Conservation (phyloP, 2,329 filamentous ascomycete species). For the Grosmannia serpens region DNA sequence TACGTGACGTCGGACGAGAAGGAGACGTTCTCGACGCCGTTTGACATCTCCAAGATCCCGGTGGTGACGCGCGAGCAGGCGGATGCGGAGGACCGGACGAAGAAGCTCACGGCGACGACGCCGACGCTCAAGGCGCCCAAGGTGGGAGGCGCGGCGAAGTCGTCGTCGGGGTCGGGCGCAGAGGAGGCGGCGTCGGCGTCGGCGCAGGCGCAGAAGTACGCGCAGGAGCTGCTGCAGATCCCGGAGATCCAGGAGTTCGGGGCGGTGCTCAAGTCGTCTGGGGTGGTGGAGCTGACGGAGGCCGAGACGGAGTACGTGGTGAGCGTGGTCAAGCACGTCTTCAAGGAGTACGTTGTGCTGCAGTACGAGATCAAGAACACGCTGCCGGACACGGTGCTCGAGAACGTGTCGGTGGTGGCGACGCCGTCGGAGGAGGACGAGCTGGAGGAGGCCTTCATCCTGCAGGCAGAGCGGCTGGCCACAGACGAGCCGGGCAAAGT, state of each 20-base stretch:
- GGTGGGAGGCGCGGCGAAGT: slow-evolving; percentile 57
- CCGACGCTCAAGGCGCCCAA: slow-evolving; percentile 91
- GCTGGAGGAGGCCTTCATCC: slow-evolving; percentile 84
- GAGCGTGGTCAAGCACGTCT: slow-evolving; percentile 86
- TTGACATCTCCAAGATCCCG: slow-evolving; percentile 84
- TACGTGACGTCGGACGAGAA: slow-evolving; percentile 92
- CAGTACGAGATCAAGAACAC: slow-evolving; percentile 99
- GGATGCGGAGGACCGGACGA: slow-evolving; percentile 87
- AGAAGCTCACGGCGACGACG: slow-evolving; percentile 89
- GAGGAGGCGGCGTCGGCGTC: slow-evolving; percentile 67
- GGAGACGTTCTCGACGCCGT: slow-evolving; percentile 70
- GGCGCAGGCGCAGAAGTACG: slow-evolving; percentile 77
- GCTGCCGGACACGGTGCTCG: slow-evolving; percentile 76
- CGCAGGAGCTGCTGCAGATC: slow-evolving; percentile 75
- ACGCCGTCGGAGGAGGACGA: slow-evolving; percentile 73
- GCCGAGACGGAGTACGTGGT: slow-evolving; percentile 97
- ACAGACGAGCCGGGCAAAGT: slow-evolving; percentile 86
- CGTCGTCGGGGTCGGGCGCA: slow-evolving; percentile 48
- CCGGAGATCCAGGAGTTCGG: slow-evolving; percentile 89
- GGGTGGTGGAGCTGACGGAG: slow-evolving; percentile 81
- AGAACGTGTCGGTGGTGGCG: slow-evolving; percentile 76
- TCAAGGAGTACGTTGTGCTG: slow-evolving; percentile 91
- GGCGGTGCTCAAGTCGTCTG: slow-evolving; percentile 80
- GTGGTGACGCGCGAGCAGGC: slow-evolving; percentile 93
- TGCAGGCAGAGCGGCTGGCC: slow-evolving; percentile 70